Conservation (phyloP, 257 asterid species). For the Solanum boliviense region DNA sequence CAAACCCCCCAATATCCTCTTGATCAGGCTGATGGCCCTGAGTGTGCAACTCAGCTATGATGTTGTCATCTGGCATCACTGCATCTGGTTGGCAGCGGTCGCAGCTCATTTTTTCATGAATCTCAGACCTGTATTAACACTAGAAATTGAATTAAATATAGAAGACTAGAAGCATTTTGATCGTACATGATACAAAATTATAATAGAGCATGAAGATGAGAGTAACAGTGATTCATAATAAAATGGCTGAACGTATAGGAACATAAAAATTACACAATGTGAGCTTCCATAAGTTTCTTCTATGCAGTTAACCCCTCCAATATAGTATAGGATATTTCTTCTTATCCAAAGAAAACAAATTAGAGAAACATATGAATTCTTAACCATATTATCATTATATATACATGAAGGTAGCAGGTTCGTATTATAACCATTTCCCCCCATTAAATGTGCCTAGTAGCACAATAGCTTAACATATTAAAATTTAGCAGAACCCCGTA, state of each 20-base stretch:
- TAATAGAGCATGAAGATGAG: background rate
- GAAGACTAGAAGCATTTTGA: background rate
- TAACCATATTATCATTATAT: background rate
- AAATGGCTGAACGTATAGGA: background rate
- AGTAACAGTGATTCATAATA: background rate
- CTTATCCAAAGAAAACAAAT: background rate
- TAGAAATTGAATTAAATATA: background rate
- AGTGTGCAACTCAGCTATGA: slow-evolving; percentile 15
- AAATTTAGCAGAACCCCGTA: background rate
- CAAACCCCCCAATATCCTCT: slow-evolving; percentile 93
- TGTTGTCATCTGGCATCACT: slow-evolving; percentile 13
- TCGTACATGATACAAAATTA: background rate
- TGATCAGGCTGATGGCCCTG: slow-evolving; percentile 30
- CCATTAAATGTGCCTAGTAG: background rate
- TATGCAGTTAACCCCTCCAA: background rate
- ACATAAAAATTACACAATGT: background rate
- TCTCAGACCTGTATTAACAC: slow-evolving; percentile 58
- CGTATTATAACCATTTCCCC: background rate
- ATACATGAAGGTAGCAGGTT: background rate
- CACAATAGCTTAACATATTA: background rate
- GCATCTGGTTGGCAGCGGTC: slow-evolving; percentile 48
- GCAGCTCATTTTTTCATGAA: slow-evolving; percentile 89
- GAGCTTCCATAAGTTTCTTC: background rate
- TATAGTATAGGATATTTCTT: background rate
- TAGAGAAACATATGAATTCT: background rate